A percentile compares a stretch with the other conserved stretches of the same genome.
Evolutionary conservation across 164 flowering plant genomes (phyloP).

Genomic region (Houttuynia cordata): DNA sequence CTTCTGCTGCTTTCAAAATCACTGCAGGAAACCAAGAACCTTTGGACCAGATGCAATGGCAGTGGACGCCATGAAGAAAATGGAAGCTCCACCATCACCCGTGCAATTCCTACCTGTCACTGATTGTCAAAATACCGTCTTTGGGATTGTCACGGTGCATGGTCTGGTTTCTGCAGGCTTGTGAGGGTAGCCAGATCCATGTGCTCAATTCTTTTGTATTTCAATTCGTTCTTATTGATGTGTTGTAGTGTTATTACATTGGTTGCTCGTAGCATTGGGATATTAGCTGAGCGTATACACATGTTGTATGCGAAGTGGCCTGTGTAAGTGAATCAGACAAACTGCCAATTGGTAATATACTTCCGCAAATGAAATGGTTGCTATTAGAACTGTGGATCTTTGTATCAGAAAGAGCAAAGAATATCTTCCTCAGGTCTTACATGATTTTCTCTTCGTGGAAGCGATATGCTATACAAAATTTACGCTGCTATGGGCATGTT

Average conservation of each 20-base stretch:
- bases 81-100: constrained; percentile 94
- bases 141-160: constrained; percentile 85
- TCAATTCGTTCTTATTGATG: not conserved
- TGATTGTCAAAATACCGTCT: constrained; percentile 38
- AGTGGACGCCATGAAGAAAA: constrained; percentile 86
- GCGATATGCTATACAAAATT: too few relatives aligned
- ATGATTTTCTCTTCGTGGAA: too few relatives aligned
- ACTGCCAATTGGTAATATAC: too few relatives aligned
- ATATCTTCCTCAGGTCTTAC: too few relatives aligned
- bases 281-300: too few relatives aligned
- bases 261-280: too few relatives aligned
- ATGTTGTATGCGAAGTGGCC: too few relatives aligned
- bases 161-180: constrained; percentile 91
- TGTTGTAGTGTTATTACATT: not conserved
- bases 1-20: not conserved
- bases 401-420: too few relatives aligned
- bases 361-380: too few relatives aligned
- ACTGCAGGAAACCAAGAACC: constrained; percentile 76
- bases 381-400: too few relatives aligned
- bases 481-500: too few relatives aligned
- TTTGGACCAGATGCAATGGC: constrained; percentile 84
- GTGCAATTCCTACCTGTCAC: constrained; percentile 91
- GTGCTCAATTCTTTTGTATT: not conserved
- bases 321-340: too few relatives aligned
- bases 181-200: constrained; percentile 13